Evolutionary conservation across 208 protist species (phyloP).

Genomic region (Trypanosoma theileri): DNA sequence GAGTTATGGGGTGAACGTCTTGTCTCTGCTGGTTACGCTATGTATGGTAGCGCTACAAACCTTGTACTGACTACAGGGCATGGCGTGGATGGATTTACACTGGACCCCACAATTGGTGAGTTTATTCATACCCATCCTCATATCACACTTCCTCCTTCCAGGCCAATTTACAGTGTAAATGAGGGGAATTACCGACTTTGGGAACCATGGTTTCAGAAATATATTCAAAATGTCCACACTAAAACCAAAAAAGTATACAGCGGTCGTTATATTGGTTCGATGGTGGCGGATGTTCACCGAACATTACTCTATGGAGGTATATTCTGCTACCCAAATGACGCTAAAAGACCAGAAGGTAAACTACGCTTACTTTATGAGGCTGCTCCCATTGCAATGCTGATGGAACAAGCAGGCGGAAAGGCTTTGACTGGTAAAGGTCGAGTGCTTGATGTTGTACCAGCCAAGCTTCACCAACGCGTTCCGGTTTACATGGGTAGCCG

Average conservation of each 20-base stretch:
- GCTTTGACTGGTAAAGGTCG: constrained; percentile 69
- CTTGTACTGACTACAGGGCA: constrained; percentile 92
- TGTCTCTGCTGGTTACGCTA: constrained; percentile 91
- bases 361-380: constrained; percentile 97
- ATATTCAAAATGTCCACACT: constrained; percentile 69
- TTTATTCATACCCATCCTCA: constrained; percentile 96
- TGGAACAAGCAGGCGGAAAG: constrained; percentile 92
- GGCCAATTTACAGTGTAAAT: constrained; percentile 97
- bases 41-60: constrained; percentile 95
- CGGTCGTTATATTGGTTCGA: constrained; percentile 91
- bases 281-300: constrained; percentile 98
- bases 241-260: constrained; percentile 68
- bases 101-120: constrained; percentile 95
- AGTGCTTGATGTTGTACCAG: constrained; percentile 86
- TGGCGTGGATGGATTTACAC: constrained; percentile 94
- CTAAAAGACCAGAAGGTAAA: constrained; percentile 93
- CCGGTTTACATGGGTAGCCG: constrained; percentile 91
- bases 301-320: constrained; percentile 98
- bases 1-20: constrained; percentile 67
- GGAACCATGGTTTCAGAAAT: constrained; percentile 77
- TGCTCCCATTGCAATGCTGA: constrained; percentile 92
- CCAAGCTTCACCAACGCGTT: constrained; percentile 89
- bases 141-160: constrained; percentile 87
- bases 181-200: constrained; percentile 90
- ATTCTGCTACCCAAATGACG: constrained; percentile 96